Conservation (phyloP, 768 basidiomycete species). For the Auricularia sp. region DNA sequence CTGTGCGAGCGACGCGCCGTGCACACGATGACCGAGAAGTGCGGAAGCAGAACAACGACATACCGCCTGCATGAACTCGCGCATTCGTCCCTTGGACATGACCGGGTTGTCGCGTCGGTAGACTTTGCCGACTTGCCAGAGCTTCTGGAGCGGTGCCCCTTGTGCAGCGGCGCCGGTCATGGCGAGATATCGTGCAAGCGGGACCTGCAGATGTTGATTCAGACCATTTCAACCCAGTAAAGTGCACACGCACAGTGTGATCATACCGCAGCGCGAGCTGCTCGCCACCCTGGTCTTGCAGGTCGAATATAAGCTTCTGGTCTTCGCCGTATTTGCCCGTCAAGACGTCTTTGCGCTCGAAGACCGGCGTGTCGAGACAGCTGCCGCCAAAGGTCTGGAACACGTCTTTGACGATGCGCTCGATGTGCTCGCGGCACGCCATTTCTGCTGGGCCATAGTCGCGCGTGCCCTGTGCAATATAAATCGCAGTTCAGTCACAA, state of each 20-base stretch:
- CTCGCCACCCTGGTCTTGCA: constrained; percentile 96
- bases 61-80: constrained; percentile 96
- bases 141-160: constrained; percentile 50
- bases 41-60: constrained; percentile 16
- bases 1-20: no score
- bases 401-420: constrained; percentile 73
- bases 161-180: constrained; percentile 76
- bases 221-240: neutral
- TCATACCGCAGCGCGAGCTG: constrained; percentile 91
- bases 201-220: constrained; percentile 35
- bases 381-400: constrained; percentile 85
- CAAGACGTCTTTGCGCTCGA: constrained; percentile 92
- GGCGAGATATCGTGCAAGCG: constrained; percentile 88
- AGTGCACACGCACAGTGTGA: constrained; percentile 52
- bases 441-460: constrained; percentile 92
- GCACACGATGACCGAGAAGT: neutral
- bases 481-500: constrained; percentile 11
- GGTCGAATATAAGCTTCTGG: constrained; percentile 92
- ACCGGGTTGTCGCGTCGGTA: constrained; percentile 94
- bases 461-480: constrained; percentile 62
- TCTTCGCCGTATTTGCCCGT: constrained; percentile 98
- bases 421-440: constrained; percentile 84
- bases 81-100: constrained; percentile 96
- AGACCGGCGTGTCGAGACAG: constrained; percentile 95
- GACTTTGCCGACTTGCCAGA: constrained; percentile 99